Evolutionary conservation across 73 alveolate genomes (phyloP), one percentile per base, ranked within the genome.

Genomic region (Paramecium pentaurelia): DNA sequence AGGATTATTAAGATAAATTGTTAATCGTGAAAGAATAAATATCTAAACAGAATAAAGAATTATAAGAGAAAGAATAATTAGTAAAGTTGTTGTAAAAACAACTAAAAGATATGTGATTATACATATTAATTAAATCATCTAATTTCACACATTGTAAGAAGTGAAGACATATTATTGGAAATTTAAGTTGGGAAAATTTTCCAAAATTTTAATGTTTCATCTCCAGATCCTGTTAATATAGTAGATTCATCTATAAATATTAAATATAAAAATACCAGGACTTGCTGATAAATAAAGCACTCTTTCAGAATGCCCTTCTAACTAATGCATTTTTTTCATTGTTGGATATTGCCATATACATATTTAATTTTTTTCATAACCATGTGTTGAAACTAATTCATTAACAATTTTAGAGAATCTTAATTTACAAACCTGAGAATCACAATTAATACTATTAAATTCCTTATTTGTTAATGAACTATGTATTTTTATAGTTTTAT

Each of bases 121-220:
- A 36, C 34, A 80, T 80, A 45, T 80, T 45, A 80, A 80, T 32
- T 25, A 80, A 20, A 27, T 80, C 91, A 80, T 80, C 91, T 80
- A 42, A 80, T 80, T 22, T 80, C 91, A 49, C 91, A 45, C 91
- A 80, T 80, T 11, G 44, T 40, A 6, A 80, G 49, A 20, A 80
- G 49, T 9, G 71, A 40, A 25, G 91, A 80, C 28, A 27, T 44
- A 45, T 28, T 32, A 47, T 80, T 80, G 58, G 47, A 22, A 18
- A 27, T 45, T 47, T 32, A 45, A 49, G 58, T 10, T 45, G 91
- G 91, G 91, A 98, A 99, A 86, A 98, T 99, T 77, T 99, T 97
- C 99, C 99, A 99, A 91, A 99, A 99, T 93, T 99, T 96, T 18
- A 99, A 87, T 37, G 99, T 99, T 93, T 99, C 99, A 95, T 99